phyloP scores from a whole-genome alignment of 164 flowering plant genomes.

The Nymphaea colorata region DNA sequence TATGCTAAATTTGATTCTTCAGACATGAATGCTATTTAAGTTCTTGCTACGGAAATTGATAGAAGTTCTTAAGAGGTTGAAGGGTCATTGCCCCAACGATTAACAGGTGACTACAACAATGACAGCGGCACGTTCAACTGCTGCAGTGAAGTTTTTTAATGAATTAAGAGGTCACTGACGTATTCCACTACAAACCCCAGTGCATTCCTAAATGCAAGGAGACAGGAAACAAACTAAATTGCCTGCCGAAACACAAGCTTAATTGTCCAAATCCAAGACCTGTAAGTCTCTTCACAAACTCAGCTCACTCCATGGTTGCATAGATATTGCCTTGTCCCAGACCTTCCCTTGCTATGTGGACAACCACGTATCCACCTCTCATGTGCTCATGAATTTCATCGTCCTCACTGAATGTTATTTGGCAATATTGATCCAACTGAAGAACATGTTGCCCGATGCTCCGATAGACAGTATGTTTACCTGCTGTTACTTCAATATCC shows the following conservation, averaged over 20 bases:
- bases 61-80: too few species aligned
- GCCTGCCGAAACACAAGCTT: not conserved
- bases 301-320: not conserved
- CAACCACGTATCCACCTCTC: not conserved
- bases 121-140: not conserved
- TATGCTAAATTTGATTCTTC: too few species aligned
- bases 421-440: not conserved
- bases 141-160: not conserved
- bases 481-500: not conserved
- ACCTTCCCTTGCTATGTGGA: not conserved
- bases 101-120: too few species aligned
- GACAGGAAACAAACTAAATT: not conserved
- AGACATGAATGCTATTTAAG: too few species aligned
- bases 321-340: not conserved
- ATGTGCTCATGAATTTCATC: not conserved
- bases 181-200: not conserved
- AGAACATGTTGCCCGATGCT: not conserved
- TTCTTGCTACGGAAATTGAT: too few species aligned
- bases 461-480: not conserved
- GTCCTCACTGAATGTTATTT: not conserved
- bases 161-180: not conserved
- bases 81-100: too few species aligned
- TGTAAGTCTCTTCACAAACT: too few species aligned
- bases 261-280: too few species aligned
- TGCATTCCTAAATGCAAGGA: not conserved